Base-by-base conservation (phyloP, 176 grass and related monocot genomes). In the Triticum urartu region DNA sequence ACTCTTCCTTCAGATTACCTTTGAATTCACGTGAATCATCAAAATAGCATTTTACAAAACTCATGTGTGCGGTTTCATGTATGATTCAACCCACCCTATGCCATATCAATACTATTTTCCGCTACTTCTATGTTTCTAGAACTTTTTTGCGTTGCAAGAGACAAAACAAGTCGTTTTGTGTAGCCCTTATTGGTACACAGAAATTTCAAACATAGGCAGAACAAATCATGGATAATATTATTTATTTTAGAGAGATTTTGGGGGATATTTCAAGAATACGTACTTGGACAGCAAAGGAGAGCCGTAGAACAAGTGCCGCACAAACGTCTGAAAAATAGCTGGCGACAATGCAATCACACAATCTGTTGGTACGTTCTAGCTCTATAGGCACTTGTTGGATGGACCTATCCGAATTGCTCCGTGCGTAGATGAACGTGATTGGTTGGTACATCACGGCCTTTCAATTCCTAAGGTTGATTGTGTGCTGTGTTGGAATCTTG, bases 241-340 rank as follows among this genome's bases (percentile, higher is more conserved):
- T 72, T 79, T 28, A 12, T 17, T 28, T 17, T 6, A 47, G 8
- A 43, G 11, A 38, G 36, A 66, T 50, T 21, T 40, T 33, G 34
- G 17, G 0, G n/a, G 43, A 22, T 72, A 50, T 74, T 81, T 47
- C 4, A n/a, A 34, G 68, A 39, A 75, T 34, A 61, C 79, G 77
- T 59, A 59, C 0, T 34, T 85, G 73, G 73, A 54, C 45, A 54
- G 14, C 45, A 32, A 68, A 81, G 1, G 83, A 85, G 89, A 79
- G 56, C 73, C 84, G 20, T 90, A 73, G 78, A 90, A 83, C 43
- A 64, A 72, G 84, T 50, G 54, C 64, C 36, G 74, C 48, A 34
- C 73, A 13, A 83, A 83, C 5, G 24, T 24, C 59, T 59, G 56
- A 15, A 58, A 64, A 79, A 83, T 90, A 58, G 64, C 56, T 70